These are phyloP conservation scores for Chlorella sp. DNA, from an alignment of 139 green algal species.

Conservation along the genomic window DNA sequence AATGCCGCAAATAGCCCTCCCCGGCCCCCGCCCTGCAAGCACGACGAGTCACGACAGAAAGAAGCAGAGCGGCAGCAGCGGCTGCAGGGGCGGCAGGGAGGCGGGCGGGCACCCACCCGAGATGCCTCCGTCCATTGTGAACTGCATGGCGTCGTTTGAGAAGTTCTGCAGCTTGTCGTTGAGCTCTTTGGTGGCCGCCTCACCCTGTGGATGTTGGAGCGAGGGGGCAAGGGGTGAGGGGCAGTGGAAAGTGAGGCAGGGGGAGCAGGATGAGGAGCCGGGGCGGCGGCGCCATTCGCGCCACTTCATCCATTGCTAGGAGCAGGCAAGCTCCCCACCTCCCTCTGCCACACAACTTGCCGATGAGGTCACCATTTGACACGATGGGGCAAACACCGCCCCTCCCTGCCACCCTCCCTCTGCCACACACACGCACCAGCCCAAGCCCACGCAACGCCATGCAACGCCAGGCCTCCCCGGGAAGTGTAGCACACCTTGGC, in stretches of 20 bases:
- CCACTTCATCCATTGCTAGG: too few species aligned
- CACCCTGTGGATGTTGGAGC: constrained; percentile 78
- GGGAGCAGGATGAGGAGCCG: too few species aligned
- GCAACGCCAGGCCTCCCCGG: too few species aligned
- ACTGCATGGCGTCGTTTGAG: constrained; percentile 94
- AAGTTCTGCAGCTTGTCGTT: constrained; percentile 97
- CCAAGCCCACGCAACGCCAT: too few species aligned
- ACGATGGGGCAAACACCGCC: too few species aligned
- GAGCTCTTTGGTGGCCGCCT: constrained; percentile 87
- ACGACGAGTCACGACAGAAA: background rate
- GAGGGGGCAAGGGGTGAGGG: background rate
- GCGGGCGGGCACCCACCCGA: constrained; percentile 26
- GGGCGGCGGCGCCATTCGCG: too few species aligned
- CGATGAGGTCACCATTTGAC: too few species aligned
- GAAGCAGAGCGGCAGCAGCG: background rate
- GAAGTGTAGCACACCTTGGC: too few species aligned
- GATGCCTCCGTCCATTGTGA: constrained; percentile 94
- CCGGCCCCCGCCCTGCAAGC: background rate
- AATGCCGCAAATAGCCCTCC: background rate
- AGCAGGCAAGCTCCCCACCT: too few species aligned
- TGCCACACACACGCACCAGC: too few species aligned
- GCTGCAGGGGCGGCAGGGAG: background rate
- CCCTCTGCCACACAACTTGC: too few species aligned
- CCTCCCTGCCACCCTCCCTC: too few species aligned
- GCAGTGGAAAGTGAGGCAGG: background rate